These are phyloP conservation scores for Cerrena zonata DNA, from an alignment of 1,284 basidiomycete species.

Conservation along the genomic window DNA sequence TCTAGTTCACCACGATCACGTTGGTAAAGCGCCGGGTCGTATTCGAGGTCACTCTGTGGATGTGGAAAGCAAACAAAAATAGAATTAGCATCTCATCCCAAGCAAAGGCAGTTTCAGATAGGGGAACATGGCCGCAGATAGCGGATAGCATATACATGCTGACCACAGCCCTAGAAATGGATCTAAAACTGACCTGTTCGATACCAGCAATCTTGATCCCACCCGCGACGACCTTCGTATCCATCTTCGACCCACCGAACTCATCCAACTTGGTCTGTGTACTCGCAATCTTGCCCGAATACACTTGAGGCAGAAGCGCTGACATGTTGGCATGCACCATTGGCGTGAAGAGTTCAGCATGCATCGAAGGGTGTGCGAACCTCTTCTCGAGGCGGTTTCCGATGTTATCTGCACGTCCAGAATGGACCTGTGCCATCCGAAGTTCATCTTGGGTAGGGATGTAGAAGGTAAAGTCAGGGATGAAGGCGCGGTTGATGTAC, in stretches of 20 bases:
- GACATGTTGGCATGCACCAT: slow-evolving; percentile 85
- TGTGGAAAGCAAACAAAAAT: not conserved
- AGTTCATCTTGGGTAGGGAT: slow-evolving; percentile 69
- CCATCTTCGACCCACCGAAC: slow-evolving; percentile 69
- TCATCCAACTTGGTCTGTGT: slow-evolving; percentile 63
- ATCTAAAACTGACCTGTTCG: slow-evolving; percentile 46
- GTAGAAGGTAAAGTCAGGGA: slow-evolving; percentile 73
- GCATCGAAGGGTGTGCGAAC: slow-evolving; percentile 81
- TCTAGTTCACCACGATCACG: slow-evolving; percentile 76
- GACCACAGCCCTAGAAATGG: not conserved
- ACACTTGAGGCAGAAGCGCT: slow-evolving; percentile 67
- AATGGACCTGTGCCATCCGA: slow-evolving; percentile 63
- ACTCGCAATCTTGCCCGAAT: slow-evolving; percentile 62
- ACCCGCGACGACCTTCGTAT: slow-evolving; percentile 64
- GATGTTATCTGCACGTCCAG: slow-evolving; percentile 60
- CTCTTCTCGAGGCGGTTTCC: slow-evolving; percentile 73
- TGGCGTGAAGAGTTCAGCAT: slow-evolving; percentile 77
- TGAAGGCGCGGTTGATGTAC: slow-evolving; percentile 67
- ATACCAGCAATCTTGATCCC: slow-evolving; percentile 76
- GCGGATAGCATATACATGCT: too few relatives aligned
- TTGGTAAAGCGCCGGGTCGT: slow-evolving; percentile 66
- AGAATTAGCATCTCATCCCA: not conserved
- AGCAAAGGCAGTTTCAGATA: slow-evolving; percentile 8
- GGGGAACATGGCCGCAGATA: too few relatives aligned
- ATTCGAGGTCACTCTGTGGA: slow-evolving; percentile 65